A percentile compares a stretch with the other conserved stretches of the same genome.
phyloP scores from a whole-genome alignment of 2,329 filamentous ascomycete genomes.

The Clarireedia hainanense region DNA sequence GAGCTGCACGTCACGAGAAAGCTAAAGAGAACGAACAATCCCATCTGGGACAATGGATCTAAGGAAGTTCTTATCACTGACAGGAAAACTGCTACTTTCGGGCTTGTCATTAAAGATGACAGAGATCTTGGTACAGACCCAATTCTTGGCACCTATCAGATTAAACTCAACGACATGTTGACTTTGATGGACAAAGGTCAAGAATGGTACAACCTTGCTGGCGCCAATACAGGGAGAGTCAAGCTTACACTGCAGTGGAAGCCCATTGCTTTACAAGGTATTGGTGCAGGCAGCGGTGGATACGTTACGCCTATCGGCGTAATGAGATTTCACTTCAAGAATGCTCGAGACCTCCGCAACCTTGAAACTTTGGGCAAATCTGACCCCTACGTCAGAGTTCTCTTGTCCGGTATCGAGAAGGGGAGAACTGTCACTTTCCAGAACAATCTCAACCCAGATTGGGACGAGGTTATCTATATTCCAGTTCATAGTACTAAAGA shows the following conservation, averaged over 20 bases:
- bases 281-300: slow-evolving; percentile 69
- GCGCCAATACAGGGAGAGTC: slow-evolving; percentile 72
- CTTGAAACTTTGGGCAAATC: slow-evolving; percentile 95
- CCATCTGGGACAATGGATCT: slow-evolving; percentile 86
- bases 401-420: slow-evolving; percentile 86
- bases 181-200: slow-evolving; percentile 86
- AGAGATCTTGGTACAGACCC: slow-evolving; percentile 78
- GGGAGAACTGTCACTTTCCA: slow-evolving; percentile 90
- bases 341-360: slow-evolving; percentile 76
- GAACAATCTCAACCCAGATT: slow-evolving; percentile 91
- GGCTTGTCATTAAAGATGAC: slow-evolving; percentile 91
- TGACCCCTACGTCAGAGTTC: slow-evolving; percentile 83
- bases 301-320: slow-evolving; percentile 93
- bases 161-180: slow-evolving; percentile 89
- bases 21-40: slow-evolving; percentile 94
- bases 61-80: slow-evolving; percentile 96
- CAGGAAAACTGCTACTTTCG: slow-evolving; percentile 80
- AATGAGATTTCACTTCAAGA: slow-evolving; percentile 86
- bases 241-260: slow-evolving; percentile 95
- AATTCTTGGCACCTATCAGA: slow-evolving; percentile 84
- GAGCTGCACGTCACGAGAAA: slow-evolving; percentile 84
- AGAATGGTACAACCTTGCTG: slow-evolving; percentile 89
- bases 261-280: slow-evolving; percentile 78
- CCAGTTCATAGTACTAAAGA: slow-evolving; percentile 81
- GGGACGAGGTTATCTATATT: slow-evolving; percentile 92